Base-by-base conservation (phyloP, 2,329 filamentous ascomycete species). In the Colletotrichum sp. region DNA sequence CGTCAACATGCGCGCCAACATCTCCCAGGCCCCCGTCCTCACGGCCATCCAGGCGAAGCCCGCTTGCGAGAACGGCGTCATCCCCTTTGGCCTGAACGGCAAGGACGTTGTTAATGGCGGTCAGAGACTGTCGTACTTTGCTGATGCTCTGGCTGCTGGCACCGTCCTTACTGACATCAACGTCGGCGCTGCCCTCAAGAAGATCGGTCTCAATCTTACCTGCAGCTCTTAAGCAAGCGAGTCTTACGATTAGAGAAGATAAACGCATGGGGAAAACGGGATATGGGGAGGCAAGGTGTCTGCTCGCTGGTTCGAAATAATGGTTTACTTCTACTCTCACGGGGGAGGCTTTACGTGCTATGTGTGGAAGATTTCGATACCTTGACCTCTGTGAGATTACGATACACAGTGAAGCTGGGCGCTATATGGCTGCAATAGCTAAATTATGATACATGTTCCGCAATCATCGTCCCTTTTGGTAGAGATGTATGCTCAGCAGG, bases 11-110 rank as follows among this genome's bases (percentile, higher is more conserved):
- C 88, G 87, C 73, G 89, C 90, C 78, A 88, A 82, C 75, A 88
- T 93, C 79, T 80, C 90, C 69, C 88, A 93, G 79, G 77, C 81
- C 8, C 79, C 85, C 7, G 84, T 94, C 65, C 80, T 94, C 30
- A 32, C 16, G 32, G 78, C 82, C 3, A 84, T 86, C 16, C 83
- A 90, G 34, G 79, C 79, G 39, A 78, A 84, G 76, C 87, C 87
- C 5, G 89, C 88, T 80, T 94, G 92, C 85, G 85, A 88, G 71
- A 86, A 87, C 68, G 89, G 89, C 60, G 82, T 90, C 4, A 80
- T 94, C 2, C 89, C 91, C 62, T 87, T 94, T 79, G 81, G 88
- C 71, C 87, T 94, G 72, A 82, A 85, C 8, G 92, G 91, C 69
- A 87, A 88, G 71, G 84, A 86, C 34, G 91, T 92, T 76, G 79